Evolutionary conservation across 441 rosid genomes (phyloP), one percentile per base, ranked within the genome.

Genomic region (Jatropha multifida): DNA sequence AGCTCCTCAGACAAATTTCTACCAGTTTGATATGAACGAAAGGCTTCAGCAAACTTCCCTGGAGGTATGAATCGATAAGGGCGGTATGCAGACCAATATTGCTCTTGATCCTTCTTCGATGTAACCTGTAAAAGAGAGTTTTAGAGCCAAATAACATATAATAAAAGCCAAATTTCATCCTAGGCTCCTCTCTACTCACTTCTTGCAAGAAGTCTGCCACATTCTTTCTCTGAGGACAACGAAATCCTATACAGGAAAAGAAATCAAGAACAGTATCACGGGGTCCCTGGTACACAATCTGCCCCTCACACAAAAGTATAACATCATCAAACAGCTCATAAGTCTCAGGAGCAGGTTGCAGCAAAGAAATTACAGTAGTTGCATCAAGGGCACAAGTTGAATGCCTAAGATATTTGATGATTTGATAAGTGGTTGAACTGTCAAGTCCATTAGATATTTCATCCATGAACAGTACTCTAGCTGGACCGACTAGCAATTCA

Each of bases 131-230:
- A 20, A 74, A 61, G 63, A 77, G 69, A 42, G 9, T 4, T 58
- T 78, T 69, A 51, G 75, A 74, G 65, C 69, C 68, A 26, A 26
- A 37, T 26, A 14, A 58, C 32, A 13, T 27, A 68, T 32, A 48
- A 52, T 55, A 42, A 13, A 73, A 44, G 7, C 54, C 15, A 66
- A 68, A 71, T 60, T 73, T 67, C 76, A 56, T 20, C 71, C 59
- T 52, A 69, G 76, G 65, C 42, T 74, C 76, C 77, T 75, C n/a
- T 58, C 9, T 61, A 74, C 89, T 78, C 78, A 94, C 99, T 87
- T 95, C 98, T 87, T 95, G 99, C 82, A 95, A 88, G 88, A 95
- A 95, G 83, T 95, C 99, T 18, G 98, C 98, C 38, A 93, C 97
- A 78, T 92, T 95, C 84, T 95, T 95, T 79, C 99, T 90, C 78